These are phyloP conservation scores for Lactarius psammicola DNA, from an alignment of 768 basidiomycete species.

Conservation along the genomic window DNA sequence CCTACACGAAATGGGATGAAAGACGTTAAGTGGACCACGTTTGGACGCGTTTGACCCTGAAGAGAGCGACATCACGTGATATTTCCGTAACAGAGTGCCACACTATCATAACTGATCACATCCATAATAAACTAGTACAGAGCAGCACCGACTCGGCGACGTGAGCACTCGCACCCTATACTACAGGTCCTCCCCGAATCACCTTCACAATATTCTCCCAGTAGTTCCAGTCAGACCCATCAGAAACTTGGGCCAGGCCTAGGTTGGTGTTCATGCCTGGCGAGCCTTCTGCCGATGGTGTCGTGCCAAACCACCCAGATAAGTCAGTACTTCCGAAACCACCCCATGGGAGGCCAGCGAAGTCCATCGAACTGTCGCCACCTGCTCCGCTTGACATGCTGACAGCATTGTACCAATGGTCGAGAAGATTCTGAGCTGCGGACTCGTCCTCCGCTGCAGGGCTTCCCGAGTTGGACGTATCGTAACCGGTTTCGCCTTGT, in stretches of 20 bases:
- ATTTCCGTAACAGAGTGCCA: neutral
- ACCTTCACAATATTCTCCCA: conserved; percentile 31
- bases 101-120: neutral
- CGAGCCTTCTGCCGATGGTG: conserved; percentile 5
- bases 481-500: conserved; percentile 52
- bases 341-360: conserved; percentile 30
- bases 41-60: conserved; percentile 20
- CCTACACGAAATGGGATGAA: conserved; percentile 13
- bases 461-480: conserved; percentile 66
- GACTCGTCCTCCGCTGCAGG: conserved; percentile 67
- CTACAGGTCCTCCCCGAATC: conserved; percentile 26
- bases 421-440: conserved; percentile 72
- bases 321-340: conserved; percentile 28
- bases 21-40: neutral
- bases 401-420: conserved; percentile 84
- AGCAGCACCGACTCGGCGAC: neutral
- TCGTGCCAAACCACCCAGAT: conserved; percentile 29
- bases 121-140: neutral
- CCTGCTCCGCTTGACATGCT: conserved; percentile 43
- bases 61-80: conserved; percentile 22
- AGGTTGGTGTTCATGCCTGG: neutral
- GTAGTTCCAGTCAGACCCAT: conserved; percentile 28
- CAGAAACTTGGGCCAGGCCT: conserved; percentile 12
- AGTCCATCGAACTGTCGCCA: conserved; percentile 39
- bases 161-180: neutral